Evolutionary conservation across 306 rosid species (phyloP).

Genomic region (Sesbania bispinosa): DNA sequence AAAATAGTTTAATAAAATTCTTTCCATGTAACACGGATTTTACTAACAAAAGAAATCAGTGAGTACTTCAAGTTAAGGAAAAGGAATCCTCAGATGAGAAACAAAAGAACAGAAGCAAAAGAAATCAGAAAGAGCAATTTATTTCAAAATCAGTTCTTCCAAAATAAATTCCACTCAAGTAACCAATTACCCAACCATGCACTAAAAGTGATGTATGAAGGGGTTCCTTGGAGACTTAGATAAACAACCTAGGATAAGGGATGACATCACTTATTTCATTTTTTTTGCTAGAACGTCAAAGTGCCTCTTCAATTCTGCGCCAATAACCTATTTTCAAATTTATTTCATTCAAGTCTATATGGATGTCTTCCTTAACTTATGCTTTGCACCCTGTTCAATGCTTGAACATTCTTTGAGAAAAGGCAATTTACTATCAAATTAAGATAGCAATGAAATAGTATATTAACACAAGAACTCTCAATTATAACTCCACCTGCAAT

Average conservation of each 20-base stretch:
- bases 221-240: background rate
- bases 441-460: background rate
- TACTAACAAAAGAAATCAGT: background rate
- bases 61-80: background rate
- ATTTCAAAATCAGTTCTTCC: background rate
- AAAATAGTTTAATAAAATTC: background rate
- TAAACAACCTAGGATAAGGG: background rate
- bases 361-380: background rate
- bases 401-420: background rate
- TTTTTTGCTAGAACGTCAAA: background rate
- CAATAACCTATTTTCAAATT: background rate
- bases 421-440: background rate
- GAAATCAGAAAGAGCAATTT: background rate
- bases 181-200: background rate
- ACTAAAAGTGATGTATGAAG: background rate
- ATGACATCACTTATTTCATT: background rate
- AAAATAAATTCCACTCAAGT: background rate
- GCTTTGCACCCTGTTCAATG: background rate
- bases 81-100: background rate
- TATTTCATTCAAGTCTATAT: background rate
- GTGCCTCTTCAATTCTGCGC: background rate
- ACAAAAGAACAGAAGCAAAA: background rate
- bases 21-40: background rate
- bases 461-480: background rate
- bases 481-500: background rate